Evolutionary conservation across 2,329 filamentous ascomycete genomes (phyloP).

Genomic region (Pyricularia sp.): DNA sequence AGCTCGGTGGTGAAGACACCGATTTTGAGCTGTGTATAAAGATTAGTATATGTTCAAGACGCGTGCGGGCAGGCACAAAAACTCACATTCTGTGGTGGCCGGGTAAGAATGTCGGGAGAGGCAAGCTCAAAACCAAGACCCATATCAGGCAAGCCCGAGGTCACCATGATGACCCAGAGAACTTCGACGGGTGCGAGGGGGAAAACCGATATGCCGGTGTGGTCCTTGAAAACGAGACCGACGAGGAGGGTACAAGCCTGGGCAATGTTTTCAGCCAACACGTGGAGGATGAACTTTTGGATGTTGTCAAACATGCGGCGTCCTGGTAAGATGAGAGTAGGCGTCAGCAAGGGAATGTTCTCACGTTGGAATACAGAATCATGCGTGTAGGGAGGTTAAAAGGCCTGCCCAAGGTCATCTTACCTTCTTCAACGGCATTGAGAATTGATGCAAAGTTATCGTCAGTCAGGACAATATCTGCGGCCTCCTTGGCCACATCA

Average conservation of each 20-base stretch:
- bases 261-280: constrained; percentile 53
- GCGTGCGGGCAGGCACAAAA: too few species aligned
- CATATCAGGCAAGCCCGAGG: constrained; percentile 57
- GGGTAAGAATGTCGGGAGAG: constrained; percentile 49
- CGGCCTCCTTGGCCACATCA: constrained; percentile 55
- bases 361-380: too few species aligned
- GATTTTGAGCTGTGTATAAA: constrained; percentile 20
- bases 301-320: constrained; percentile 58
- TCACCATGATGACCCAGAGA: constrained; percentile 65
- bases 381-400: too few species aligned
- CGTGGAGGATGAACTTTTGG: constrained; percentile 55
- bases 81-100: constrained; percentile 33
- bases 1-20: constrained; percentile 52
- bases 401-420: too few species aligned
- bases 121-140: constrained; percentile 57
- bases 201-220: constrained; percentile 49
- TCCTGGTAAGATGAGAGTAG: constrained; percentile 21
- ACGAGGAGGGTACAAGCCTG: constrained; percentile 54
- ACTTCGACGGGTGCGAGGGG: constrained; percentile 59
- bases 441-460: constrained; percentile 50
- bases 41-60: too few species aligned
- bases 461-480: constrained; percentile 58
- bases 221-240: constrained; percentile 56
- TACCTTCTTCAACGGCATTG: constrained; percentile 4
- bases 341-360: not conserved